Evolutionary conservation across 2,329 filamentous ascomycete species (phyloP), one percentile per base, ranked within the genome.

Genomic region (Epichloe scottii): DNA sequence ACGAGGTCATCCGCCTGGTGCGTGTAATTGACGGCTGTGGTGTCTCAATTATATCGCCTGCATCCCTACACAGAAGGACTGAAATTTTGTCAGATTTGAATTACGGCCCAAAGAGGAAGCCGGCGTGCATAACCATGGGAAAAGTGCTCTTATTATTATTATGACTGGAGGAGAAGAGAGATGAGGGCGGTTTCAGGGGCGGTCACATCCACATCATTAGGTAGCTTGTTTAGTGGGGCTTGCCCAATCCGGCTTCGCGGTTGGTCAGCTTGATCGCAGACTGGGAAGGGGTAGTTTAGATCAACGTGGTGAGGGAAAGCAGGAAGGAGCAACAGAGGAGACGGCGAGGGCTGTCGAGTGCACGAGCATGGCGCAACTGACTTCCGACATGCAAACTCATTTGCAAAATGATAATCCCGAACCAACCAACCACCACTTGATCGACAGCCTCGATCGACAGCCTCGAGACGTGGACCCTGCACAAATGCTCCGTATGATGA

Each of bases 141-240:
- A 17, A 14, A n/a, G 10, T 21, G 14, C 7, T 26, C 40, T 23
- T 43, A 17, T n/a, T n/a, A n/a, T n/a, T n/a, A n/a, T n/a, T n/a
- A n/a, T n/a, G n/a, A n/a, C 40, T 44, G 39, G 4, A 10, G n/a
- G n/a, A 26, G 17, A 43, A 12, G 47, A 50, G 50, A 54, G 48
- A 54, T 53, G 51, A 53, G 45, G 45, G 45, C 26, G 26, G 51
- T 54, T 54, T 52, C 53, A 54, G 46, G 53, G 41, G 48, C 41
- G 38, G 40, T 11, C 14, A 42, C 17, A 48, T 48, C 53, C 53
- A 38, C 53, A 49, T 17, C 37, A 30, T 39, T 39, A 19, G 14
- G 44, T 46, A 46, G 48, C 50, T 50, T 54, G 51, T 54, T 52
- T 17, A 30, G 26, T 46, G 50, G 50, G 5, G 34, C 2, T 6